phyloP scores from a whole-genome alignment of 78 protist species.

The Pigoraptor vietnamica region DNA sequence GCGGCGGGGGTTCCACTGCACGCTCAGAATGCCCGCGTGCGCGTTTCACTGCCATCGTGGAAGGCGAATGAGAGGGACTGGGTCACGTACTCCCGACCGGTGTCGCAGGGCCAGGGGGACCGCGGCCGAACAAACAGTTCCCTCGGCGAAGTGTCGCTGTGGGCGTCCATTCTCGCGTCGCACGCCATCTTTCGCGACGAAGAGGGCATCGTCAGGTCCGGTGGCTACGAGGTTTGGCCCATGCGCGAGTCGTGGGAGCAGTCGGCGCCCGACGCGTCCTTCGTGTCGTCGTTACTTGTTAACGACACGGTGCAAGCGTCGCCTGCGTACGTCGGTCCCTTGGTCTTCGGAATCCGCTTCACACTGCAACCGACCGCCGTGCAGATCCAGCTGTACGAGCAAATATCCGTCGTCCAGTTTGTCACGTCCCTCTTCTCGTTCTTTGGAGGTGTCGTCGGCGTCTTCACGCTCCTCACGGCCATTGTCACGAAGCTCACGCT shows the following conservation, averaged over 20 bases:
- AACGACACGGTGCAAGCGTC: neutral
- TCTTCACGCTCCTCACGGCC: neutral
- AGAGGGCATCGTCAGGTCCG: neutral
- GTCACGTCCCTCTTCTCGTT: neutral
- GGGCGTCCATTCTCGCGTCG: neutral
- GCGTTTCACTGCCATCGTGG: neutral
- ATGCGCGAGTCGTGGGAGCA: neutral
- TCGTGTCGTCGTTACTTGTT: too few relatives aligned
- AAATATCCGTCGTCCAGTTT: neutral
- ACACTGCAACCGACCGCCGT: neutral
- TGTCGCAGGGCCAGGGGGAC: neutral
- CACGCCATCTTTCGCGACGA: neutral
- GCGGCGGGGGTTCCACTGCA: neutral
- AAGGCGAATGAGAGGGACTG: neutral
- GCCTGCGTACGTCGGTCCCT: neutral
- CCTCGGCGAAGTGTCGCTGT: neutral
- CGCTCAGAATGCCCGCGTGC: neutral
- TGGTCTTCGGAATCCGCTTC: neutral
- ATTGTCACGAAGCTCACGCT: too few relatives aligned
- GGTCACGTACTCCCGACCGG: neutral
- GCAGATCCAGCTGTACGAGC: neutral
- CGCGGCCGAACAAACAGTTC: neutral
- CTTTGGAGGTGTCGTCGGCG: neutral
- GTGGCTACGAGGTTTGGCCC: neutral
- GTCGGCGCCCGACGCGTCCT: neutral